Base-by-base conservation (phyloP, 2,329 filamentous ascomycete species). In the Cercospora beticola region DNA sequence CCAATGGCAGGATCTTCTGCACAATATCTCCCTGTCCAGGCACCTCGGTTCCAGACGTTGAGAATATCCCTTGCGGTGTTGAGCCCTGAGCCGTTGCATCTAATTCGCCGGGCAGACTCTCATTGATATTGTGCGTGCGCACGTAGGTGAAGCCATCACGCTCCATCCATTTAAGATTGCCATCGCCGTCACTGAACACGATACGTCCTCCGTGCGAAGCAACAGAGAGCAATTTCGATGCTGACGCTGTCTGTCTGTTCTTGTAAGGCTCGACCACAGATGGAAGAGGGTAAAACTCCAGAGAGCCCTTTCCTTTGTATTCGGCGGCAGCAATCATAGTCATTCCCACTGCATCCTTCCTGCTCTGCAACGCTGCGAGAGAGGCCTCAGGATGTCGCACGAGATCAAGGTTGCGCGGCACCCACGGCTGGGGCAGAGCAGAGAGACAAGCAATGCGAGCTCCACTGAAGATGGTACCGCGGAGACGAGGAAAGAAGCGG, bases 161-260 rank as follows among this genome's bases (percentile, higher is more conserved):
- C 79, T 98, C 94, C 56, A 96, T 88, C 94, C 94, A 98, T 78
- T 93, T 94, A 71, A 98, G 79, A 62, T 90, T 88, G 0, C 94
- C 94, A 26, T 92, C 88, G 0, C 91, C 91, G 75, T 98, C 94
- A 2, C 92, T 92, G 72, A 92, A 92, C 18, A 93, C 92, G 33
- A 97, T 86, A 4, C 91, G 86, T 7, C 90, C 91, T 4, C 94
- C 94, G 72, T 98, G 94, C 16, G 89, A 89, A 4, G 89, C 88
- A 0, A 95, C 91, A 0, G 91, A 92, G 12, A 98, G 84, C 1
- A 98, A 83, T 76, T 95, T 95, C 8, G 92, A 92, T 52, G 87
- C 85, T 0, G 92, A 91, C 0, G 92, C 91, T 4, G 91, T 94
- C 77, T 96, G 92, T 0, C 94, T 88, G 74, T 98, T 98, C 72